phyloP scores from a whole-genome alignment of 345 rosid genomes.

The Pistacia vera region DNA sequence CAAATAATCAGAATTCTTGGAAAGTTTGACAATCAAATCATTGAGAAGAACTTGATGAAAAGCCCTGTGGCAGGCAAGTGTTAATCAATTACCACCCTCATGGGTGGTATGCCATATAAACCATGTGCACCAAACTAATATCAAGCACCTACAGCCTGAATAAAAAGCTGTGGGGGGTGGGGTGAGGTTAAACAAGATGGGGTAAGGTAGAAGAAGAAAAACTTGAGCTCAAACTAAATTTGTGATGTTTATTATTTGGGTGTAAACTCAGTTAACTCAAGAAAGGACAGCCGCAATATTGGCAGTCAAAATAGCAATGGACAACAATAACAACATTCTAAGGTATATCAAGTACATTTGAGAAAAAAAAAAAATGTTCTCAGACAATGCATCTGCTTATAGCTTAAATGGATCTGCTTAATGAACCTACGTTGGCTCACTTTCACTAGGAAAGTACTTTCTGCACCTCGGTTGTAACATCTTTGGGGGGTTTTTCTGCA shows the following conservation, averaged over 20 bases:
- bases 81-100: too few relatives aligned
- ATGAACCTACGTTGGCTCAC: neutral
- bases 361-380: neutral
- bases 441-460: slow-evolving; percentile 56
- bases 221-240: neutral
- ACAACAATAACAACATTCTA: neutral
- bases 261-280: neutral
- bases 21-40: neutral
- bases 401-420: neutral
- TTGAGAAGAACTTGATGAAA: neutral
- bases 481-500: slow-evolving; percentile 82
- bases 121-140: neutral
- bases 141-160: neutral
- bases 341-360: slow-evolving; percentile 5
- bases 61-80: neutral
- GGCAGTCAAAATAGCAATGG: slow-evolving; percentile 9
- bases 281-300: slow-evolving; percentile 6
- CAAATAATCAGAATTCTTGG: neutral
- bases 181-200: too few relatives aligned
- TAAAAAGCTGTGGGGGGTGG: too few relatives aligned
- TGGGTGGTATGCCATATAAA: neutral
- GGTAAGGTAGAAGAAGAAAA: neutral
- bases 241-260: slow-evolving; percentile 9
- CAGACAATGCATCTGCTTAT: slow-evolving; percentile 7
- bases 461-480: slow-evolving; percentile 74